Percentiles rank a stretch among this genome's conserved stretches.
phyloP scores from a whole-genome alignment of 1,284 basidiomycete genomes.

The Irpex rosettiformis region DNA sequence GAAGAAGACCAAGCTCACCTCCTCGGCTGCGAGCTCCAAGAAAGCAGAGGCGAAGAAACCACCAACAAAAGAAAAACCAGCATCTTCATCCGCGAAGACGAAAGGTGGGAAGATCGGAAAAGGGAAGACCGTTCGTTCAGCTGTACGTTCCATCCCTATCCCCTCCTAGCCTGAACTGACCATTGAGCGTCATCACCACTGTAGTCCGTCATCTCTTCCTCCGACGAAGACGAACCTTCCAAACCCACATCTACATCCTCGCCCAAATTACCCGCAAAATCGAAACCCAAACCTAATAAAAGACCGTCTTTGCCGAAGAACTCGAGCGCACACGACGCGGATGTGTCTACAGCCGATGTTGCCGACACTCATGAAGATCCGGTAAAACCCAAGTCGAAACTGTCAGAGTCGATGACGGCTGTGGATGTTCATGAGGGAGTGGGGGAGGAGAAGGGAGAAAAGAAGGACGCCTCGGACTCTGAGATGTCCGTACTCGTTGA shows the following conservation, averaged over 20 bases:
- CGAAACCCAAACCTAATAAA: constrained; percentile 5
- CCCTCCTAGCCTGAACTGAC: no score
- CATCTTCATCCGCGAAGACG: not conserved
- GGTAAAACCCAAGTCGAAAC: not conserved
- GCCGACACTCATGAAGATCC: not conserved
- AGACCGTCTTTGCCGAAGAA: not conserved
- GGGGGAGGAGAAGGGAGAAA: not conserved
- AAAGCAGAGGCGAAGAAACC: constrained; percentile 8
- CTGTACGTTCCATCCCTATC: constrained; percentile 16
- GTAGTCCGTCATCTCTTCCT: constrained; percentile 24
- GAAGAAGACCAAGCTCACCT: not conserved
- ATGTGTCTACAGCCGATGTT: not conserved
- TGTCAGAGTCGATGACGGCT: not conserved
- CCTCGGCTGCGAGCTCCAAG: not conserved
- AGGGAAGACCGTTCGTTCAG: constrained; percentile 18
- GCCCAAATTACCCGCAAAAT: not conserved
- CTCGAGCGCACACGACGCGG: constrained; percentile 1
- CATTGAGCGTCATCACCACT: no score
- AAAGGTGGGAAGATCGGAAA: constrained; percentile 10
- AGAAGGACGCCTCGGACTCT: constrained; percentile 57
- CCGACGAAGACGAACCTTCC: constrained; percentile 16
- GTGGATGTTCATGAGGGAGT: not conserved
- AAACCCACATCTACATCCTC: not conserved
- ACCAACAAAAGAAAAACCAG: constrained; percentile 1
- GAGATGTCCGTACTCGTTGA: constrained; percentile 60